Conservation (phyloP, 495 filamentous ascomycete species). For the Penicillium crystallinum region DNA sequence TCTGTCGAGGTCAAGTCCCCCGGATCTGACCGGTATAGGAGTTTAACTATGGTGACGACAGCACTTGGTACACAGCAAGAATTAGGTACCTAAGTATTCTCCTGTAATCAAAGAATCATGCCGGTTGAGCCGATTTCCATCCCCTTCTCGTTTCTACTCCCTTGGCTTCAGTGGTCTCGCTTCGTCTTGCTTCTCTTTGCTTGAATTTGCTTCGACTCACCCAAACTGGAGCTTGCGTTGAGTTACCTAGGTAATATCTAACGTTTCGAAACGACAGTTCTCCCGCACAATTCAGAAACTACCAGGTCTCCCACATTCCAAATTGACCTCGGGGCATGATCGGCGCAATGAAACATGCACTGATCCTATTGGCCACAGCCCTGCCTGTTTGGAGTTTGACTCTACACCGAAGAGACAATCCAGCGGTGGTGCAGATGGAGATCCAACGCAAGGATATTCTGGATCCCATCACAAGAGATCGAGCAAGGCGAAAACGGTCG, state of each 20-base stretch:
- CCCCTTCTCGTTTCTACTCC: not conserved
- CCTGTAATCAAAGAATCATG: too few species aligned
- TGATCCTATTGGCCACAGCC: conserved; percentile 12
- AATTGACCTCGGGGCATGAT: not conserved
- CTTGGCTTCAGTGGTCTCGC: not conserved
- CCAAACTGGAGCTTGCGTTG: too few species aligned
- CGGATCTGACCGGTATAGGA: not conserved
- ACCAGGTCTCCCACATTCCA: not conserved
- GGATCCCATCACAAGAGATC: conserved; percentile 32
- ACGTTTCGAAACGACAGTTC: too few species aligned
- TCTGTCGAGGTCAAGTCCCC: not conserved
- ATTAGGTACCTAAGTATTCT: too few species aligned
- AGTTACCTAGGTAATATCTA: not conserved
- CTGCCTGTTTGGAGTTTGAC: conserved; percentile 21
- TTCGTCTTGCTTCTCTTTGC: not conserved
- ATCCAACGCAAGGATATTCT: conserved; percentile 34
- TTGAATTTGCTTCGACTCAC: not conserved
- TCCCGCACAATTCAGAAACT: too few species aligned
- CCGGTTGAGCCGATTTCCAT: not conserved
- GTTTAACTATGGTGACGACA: conserved; percentile 7
- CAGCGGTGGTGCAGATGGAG: conserved; percentile 34
- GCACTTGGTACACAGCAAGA: not conserved
- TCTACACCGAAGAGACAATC: conserved; percentile 29
- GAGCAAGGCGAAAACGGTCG: conserved; percentile 30
- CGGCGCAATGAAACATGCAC: conserved; percentile 17